A percentile compares a stretch with the other conserved stretches of the same genome.
phyloP scores from a whole-genome alignment of 2,329 filamentous ascomycete genomes.

The Ceratocystis huliohia region DNA sequence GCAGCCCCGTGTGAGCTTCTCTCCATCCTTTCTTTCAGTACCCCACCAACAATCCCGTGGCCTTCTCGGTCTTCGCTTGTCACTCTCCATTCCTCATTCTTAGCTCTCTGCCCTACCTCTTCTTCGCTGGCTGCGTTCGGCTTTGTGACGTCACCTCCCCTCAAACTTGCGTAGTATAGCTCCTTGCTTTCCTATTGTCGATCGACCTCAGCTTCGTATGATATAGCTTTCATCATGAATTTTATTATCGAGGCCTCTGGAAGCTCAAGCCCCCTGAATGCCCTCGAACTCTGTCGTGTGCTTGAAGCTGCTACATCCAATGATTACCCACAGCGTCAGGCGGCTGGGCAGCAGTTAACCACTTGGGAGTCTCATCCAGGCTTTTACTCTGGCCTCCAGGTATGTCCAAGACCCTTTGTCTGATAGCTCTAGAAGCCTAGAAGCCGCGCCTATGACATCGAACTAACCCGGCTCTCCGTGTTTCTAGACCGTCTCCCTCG shows the following conservation, averaged over 20 bases:
- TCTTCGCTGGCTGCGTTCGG: background rate
- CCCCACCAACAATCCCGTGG: too few species aligned
- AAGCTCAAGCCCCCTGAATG: constrained; percentile 60
- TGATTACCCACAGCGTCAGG: constrained; percentile 50
- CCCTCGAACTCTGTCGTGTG: constrained; percentile 50
- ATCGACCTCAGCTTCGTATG: background rate
- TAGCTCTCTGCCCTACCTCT: too few species aligned
- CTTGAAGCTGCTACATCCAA: constrained; percentile 52
- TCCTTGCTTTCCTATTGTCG: background rate
- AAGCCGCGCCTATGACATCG: constrained; percentile 11
- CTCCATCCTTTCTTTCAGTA: too few species aligned
- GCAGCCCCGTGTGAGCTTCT: background rate
- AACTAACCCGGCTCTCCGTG: constrained; percentile 7
- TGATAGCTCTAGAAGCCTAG: background rate
- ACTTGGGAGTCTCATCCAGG: constrained; percentile 56
- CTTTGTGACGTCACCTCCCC: background rate
- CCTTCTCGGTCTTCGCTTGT: background rate
- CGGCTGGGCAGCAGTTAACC: constrained; percentile 56
- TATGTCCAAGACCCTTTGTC: constrained; percentile 26
- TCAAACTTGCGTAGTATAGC: background rate
- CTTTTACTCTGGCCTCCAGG: constrained; percentile 59
- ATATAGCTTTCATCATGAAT: constrained; percentile 39
- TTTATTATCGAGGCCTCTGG: constrained; percentile 67
- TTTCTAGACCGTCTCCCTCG: constrained; percentile 61
- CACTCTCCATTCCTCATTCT: background rate